Evolutionary conservation across 768 basidiomycete genomes (phyloP), one percentile per base, ranked within the genome.

Genomic region (Termitomyces sp.): DNA sequence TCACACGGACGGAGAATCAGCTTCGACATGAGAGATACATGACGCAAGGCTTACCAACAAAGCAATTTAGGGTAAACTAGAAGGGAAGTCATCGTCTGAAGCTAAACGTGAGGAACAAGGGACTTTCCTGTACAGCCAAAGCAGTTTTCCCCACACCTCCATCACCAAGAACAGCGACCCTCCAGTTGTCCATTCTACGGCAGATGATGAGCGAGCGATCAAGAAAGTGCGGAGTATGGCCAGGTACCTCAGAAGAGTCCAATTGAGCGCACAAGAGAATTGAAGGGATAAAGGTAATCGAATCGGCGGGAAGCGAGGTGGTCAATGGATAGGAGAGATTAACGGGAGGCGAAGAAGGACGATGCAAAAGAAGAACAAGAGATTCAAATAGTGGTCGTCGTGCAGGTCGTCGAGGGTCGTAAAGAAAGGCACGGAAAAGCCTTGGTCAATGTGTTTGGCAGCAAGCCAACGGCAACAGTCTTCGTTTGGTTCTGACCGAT

Each of bases 121-220:
- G 48, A 76, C 88, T 59, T 65, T 92, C 94, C 81, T 97, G 94
- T 47, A 97, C 94, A 63, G 94, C 94, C 67, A 98, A 74, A 39
- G 94, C 94, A 58, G 94, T 97, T 81, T 98, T 98, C 57, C 94
- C 94, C 49, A 98, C 94, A 76, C 94, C 94, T 75, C 94, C 94
- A 76, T 98, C 94, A 63, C 94, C 94, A 58, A 97, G 83, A 64
- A 97, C 92, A 61, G 94, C 93, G 65, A 97, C 89, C 80, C 93
- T 88, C 92, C 92, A 94, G 72, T 87, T 88, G 78, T 94, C 92
- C 92, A 94, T 93, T 80, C 76, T 79, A 62, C 50, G 61, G 42
- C 49, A 41, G 56, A 59, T 51, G 54, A 65, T 62, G 58, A 63
- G 64, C 57, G 56, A 60, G 58, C 47, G 47, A 59, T 60, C 51